These are phyloP conservation scores for Chaetomiaceae sp. DNA, from an alignment of 2,329 filamentous ascomycete genomes.

Conservation along the genomic window DNA sequence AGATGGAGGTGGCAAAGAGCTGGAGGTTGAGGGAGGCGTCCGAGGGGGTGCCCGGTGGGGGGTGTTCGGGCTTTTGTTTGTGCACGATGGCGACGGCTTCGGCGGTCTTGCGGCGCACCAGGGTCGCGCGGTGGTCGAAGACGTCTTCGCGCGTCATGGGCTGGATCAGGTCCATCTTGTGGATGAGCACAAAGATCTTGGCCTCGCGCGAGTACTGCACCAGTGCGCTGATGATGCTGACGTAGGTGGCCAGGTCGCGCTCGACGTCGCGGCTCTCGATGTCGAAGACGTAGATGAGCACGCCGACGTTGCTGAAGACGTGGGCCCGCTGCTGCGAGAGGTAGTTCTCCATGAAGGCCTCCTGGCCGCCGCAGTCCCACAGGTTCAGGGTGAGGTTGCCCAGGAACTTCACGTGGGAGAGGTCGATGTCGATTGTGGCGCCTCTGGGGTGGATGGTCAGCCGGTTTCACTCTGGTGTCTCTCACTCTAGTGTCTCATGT, in stretches of 20 bases:
- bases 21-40: conserved; percentile 59
- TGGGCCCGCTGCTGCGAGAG: conserved; percentile 91
- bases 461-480: too few species aligned
- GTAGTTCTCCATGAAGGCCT: conserved; percentile 98
- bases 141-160: conserved; percentile 71
- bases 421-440: conserved; percentile 96
- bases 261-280: conserved; percentile 94
- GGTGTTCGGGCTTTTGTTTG: conserved; percentile 28
- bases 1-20: conserved; percentile 93
- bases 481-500: background rate
- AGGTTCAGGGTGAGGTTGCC: conserved; percentile 95
- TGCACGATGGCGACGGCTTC: conserved; percentile 44
- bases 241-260: conserved; percentile 87
- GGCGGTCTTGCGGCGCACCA: conserved; percentile 69
- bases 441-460: conserved; percentile 44
- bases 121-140: conserved; percentile 75
- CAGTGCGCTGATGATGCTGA: conserved; percentile 81
- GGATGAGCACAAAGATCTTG: conserved; percentile 89
- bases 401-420: conserved; percentile 98
- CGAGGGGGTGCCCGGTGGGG: conserved; percentile 26
- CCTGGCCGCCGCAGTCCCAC: conserved; percentile 98
- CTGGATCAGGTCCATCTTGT: conserved; percentile 98
- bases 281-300: conserved; percentile 98
- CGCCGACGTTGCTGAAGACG: conserved; percentile 93
- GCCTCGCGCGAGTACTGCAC: conserved; percentile 76